Conservation (phyloP, 805 yeast genomes). For the Sungouiozyma ichnusensis region DNA sequence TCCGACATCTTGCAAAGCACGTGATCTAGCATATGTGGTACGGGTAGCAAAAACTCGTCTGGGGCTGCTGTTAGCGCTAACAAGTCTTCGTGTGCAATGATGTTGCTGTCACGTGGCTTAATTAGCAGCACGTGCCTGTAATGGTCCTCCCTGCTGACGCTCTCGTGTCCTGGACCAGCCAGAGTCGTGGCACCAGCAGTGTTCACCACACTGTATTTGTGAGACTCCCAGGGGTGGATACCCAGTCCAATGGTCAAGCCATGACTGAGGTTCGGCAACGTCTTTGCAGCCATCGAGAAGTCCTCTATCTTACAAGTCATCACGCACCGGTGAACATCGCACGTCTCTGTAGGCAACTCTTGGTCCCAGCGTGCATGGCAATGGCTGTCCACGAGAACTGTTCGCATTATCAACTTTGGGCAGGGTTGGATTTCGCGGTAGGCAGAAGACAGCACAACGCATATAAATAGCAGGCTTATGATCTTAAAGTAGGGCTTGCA, state of each 20-base stretch:
- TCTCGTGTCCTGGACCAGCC: too few species aligned
- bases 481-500: background rate
- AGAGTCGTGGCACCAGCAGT: too few species aligned
- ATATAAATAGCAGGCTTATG: too few species aligned
- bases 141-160: slow-evolving; percentile 37
- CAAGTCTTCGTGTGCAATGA: background rate
- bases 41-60: slow-evolving; percentile 4
- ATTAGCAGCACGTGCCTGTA: slow-evolving; percentile 40
- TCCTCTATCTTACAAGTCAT: slow-evolving; percentile 39
- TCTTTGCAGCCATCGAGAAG: slow-evolving; percentile 10
- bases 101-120: background rate
- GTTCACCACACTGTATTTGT: slow-evolving; percentile 46
- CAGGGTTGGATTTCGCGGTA: too few species aligned
- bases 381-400: slow-evolving; percentile 27
- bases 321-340: slow-evolving; percentile 31
- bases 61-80: slow-evolving; percentile 57
- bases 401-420: slow-evolving; percentile 1
- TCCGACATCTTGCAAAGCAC: background rate
- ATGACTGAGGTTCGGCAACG: background rate
- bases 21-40: background rate
- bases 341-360: slow-evolving; percentile 20
- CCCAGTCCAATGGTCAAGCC: slow-evolving; percentile 39
- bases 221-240: slow-evolving; percentile 88
- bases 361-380: slow-evolving; percentile 23
- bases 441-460: too few species aligned